Evolutionary conservation across 2,329 filamentous ascomycete species (phyloP).

Genomic region (Aspergillus flavus): DNA sequence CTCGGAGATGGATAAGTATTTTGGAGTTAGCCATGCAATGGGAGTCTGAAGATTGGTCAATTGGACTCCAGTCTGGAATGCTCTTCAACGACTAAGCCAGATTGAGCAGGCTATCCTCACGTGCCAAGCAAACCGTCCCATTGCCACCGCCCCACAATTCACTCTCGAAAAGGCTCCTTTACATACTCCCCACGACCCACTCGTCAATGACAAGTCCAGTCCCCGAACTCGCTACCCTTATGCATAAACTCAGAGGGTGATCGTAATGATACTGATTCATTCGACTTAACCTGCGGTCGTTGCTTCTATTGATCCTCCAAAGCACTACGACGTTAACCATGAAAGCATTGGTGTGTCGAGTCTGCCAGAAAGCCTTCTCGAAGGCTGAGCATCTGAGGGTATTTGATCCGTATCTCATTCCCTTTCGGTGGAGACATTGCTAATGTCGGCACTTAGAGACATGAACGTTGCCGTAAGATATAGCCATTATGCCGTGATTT

Average conservation of each 20-base stretch:
- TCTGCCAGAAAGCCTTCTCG: constrained; percentile 45
- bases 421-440: constrained; percentile 17
- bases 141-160: constrained; percentile 27
- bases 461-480: constrained; percentile 47
- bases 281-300: not conserved
- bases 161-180: constrained; percentile 13
- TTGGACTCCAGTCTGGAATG: not conserved
- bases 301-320: constrained; percentile 3
- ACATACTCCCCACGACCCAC: constrained; percentile 11
- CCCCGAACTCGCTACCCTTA: not conserved
- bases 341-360: constrained; percentile 40
- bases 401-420: constrained; percentile 16
- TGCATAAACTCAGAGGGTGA: not conserved
- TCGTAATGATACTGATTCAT: not conserved
- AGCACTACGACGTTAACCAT: constrained; percentile 18
- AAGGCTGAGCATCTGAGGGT: constrained; percentile 47
- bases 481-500: constrained; percentile 2
- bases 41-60: not conserved
- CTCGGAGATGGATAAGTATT: constrained; percentile 16
- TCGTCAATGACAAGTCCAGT: not conserved
- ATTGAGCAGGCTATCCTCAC: not conserved
- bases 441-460: constrained; percentile 36
- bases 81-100: not conserved
- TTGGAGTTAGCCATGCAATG: constrained; percentile 8
- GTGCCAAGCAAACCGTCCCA: constrained; percentile 8